Percentiles rank a stretch among this genome's conserved stretches.
Evolutionary conservation across 2,329 filamentous ascomycete genomes (phyloP).

Genomic region (Calonectria pseudoturangicola): DNA sequence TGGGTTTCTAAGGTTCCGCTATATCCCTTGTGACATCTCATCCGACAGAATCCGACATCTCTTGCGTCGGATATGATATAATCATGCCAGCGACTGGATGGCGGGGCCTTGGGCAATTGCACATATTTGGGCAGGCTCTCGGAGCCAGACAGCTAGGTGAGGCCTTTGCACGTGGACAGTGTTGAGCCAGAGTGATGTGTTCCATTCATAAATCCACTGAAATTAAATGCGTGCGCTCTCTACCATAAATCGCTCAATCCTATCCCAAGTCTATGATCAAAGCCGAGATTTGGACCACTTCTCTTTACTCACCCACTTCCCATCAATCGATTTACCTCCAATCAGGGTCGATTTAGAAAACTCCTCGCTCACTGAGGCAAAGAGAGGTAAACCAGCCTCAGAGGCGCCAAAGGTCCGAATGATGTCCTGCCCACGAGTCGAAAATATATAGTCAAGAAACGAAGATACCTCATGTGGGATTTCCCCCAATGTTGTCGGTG

Average conservation of each 20-base stretch:
- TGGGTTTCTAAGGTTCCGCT: background rate
- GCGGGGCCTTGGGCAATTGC: background rate
- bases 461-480: background rate
- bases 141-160: too few relatives aligned
- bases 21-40: background rate
- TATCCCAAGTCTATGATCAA: background rate
- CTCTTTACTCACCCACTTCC: background rate
- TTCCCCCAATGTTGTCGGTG: background rate
- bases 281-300: background rate
- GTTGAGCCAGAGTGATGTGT: too few relatives aligned
- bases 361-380: slow-evolving; percentile 1
- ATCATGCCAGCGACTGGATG: background rate
- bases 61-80: background rate
- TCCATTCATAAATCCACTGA: too few relatives aligned
- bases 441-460: slow-evolving; percentile 3
- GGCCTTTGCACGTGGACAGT: too few relatives aligned
- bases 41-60: background rate
- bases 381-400: background rate
- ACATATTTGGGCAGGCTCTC: background rate
- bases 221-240: too few relatives aligned
- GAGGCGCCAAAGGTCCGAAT: background rate
- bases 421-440: background rate
- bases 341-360: slow-evolving; percentile 16
- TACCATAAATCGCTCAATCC: background rate
- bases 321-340: slow-evolving; percentile 1